phyloP scores from a whole-genome alignment of 306 rosid species.

The Cucumis melo region DNA sequence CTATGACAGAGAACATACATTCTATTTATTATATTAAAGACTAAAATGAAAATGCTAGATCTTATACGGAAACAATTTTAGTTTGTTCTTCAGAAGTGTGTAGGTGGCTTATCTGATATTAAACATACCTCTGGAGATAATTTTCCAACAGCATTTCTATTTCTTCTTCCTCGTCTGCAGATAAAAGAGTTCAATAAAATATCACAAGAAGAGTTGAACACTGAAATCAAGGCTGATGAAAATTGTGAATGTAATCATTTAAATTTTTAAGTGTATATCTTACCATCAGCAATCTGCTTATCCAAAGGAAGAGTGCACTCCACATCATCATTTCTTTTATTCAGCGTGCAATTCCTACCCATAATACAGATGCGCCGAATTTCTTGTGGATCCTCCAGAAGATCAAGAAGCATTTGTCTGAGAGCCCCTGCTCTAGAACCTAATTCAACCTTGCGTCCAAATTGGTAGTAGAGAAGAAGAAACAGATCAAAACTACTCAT shows the following conservation, averaged over 20 bases:
- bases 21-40: neutral
- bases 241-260: slow-evolving; percentile 6
- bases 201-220: slow-evolving; percentile 4
- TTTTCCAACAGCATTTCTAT: slow-evolving; percentile 99
- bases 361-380: slow-evolving; percentile 78
- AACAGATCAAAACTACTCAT: neutral
- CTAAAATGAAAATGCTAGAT: neutral
- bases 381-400: slow-evolving; percentile 81
- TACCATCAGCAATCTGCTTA: slow-evolving; percentile 89
- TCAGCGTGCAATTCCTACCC: slow-evolving; percentile 76
- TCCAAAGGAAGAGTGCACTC: slow-evolving; percentile 67
- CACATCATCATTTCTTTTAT: slow-evolving; percentile 34
- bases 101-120: neutral
- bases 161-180: slow-evolving; percentile 96
- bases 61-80: neutral
- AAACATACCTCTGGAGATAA: slow-evolving; percentile 79
- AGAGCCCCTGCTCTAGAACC: slow-evolving; percentile 93
- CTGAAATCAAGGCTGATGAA: slow-evolving; percentile 5
- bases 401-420: slow-evolving; percentile 93
- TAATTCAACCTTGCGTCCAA: slow-evolving; percentile 65
- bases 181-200: slow-evolving; percentile 16
- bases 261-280: slow-evolving; percentile 8
- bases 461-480: neutral
- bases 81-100: neutral
- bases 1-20: neutral